Evolutionary conservation across 2,329 filamentous ascomycete species (phyloP).

Genomic region (Botrytis medusae): DNA sequence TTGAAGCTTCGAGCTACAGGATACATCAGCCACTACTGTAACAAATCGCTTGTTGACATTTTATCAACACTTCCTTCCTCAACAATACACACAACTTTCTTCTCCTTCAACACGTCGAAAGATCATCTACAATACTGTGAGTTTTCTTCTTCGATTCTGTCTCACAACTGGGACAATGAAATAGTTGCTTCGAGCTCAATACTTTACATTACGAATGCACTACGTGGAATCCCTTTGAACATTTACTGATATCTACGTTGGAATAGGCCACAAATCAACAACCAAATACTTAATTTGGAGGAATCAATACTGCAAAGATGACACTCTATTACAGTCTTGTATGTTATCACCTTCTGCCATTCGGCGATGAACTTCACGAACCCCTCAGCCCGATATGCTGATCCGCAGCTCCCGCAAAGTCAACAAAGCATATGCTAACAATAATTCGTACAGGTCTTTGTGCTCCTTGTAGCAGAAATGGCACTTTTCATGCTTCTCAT

Average conservation of each 20-base stretch:
- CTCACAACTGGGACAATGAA: not conserved
- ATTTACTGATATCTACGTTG: conserved; percentile 14
- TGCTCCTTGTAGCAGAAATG: conserved; percentile 82
- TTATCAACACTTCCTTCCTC: not conserved
- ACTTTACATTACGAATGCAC: not conserved
- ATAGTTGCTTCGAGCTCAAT: not conserved
- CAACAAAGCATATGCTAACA: conserved; percentile 26
- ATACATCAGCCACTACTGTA: conserved; percentile 15
- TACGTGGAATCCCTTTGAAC: not conserved
- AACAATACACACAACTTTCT: not conserved
- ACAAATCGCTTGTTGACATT: conserved; percentile 18
- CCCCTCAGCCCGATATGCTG: not conserved
- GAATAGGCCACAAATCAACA: conserved; percentile 31
- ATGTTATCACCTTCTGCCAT: conserved; percentile 34
- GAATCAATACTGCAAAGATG: conserved; percentile 42
- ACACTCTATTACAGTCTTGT: conserved; percentile 54
- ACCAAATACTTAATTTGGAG: conserved; percentile 23
- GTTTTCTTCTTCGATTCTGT: not conserved
- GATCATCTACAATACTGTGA: conserved; percentile 5
- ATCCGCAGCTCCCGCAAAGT: not conserved
- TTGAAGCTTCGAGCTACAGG: conserved; percentile 25
- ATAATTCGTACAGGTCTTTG: conserved; percentile 63
- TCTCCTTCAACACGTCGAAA: not conserved
- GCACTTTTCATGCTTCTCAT: conserved; percentile 75
- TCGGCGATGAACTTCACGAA: not conserved